These are phyloP conservation scores for Homolaphlyctis polyrhiza DNA, from an alignment of 371 early-diverging fungal genomes.

Conservation along the genomic window DNA sequence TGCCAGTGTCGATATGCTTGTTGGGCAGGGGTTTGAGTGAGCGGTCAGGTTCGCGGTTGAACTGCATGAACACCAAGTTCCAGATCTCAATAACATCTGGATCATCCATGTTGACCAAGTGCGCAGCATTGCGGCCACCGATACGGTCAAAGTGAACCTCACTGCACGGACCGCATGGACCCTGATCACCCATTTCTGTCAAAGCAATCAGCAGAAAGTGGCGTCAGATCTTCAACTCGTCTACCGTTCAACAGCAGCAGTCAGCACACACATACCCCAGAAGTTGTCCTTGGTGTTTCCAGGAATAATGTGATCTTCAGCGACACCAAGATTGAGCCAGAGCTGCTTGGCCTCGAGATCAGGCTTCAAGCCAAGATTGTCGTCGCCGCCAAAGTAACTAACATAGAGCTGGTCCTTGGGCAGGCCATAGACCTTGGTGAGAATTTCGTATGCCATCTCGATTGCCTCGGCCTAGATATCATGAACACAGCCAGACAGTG, in stretches of 20 bases:
- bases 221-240: slow-evolving; percentile 4
- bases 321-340: slow-evolving; percentile 92
- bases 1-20: slow-evolving; percentile 99
- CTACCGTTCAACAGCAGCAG: neutral
- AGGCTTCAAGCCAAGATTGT: slow-evolving; percentile 68
- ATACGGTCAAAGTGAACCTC: slow-evolving; percentile 99
- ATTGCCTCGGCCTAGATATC: slow-evolving; percentile 91
- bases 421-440: slow-evolving; percentile 86
- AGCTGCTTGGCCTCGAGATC: slow-evolving; percentile 92
- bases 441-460: slow-evolving; percentile 88
- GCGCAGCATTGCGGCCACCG: slow-evolving; percentile 92
- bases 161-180: slow-evolving; percentile 99
- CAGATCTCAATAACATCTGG: slow-evolving; percentile 99
- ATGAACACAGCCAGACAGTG: too few relatives aligned
- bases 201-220: neutral
- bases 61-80: slow-evolving; percentile 99
- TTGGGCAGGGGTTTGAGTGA: slow-evolving; percentile 86
- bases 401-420: slow-evolving; percentile 92
- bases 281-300: slow-evolving; percentile 97
- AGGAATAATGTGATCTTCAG: slow-evolving; percentile 80
- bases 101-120: slow-evolving; percentile 98
- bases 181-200: slow-evolving; percentile 97
- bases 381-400: slow-evolving; percentile 97
- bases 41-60: slow-evolving; percentile 95
- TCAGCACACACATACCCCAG: slow-evolving; percentile 69